These are phyloP conservation scores for Luffa aegyptiaca DNA, from an alignment of 306 rosid genomes.

Conservation along the genomic window DNA sequence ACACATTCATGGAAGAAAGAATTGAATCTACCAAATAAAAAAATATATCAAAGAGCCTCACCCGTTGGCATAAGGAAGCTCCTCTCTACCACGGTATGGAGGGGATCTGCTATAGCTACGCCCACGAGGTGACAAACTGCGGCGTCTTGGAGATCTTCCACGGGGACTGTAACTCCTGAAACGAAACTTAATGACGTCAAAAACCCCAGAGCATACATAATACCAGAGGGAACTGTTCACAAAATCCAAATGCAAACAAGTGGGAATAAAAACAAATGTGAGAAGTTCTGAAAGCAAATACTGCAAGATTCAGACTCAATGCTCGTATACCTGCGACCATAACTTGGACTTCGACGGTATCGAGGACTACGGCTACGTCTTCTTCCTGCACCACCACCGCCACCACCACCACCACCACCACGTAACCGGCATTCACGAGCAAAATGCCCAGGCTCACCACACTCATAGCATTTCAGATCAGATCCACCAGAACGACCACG, in stretches of 20 bases:
- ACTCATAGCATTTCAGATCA: conserved; percentile 94
- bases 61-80: conserved; percentile 87
- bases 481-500: conserved; percentile 92
- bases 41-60: conserved; percentile 19
- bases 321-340: conserved; percentile 70
- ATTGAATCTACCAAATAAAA: background rate
- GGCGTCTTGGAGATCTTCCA: conserved; percentile 86
- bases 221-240: background rate
- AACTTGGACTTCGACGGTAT: conserved; percentile 93
- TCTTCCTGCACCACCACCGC: conserved; percentile 86
- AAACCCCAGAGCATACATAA: background rate
- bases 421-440: conserved; percentile 94
- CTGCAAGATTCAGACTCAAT: background rate
- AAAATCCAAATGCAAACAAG: background rate
- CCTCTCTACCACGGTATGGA: conserved; percentile 82
- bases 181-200: conserved; percentile 12
- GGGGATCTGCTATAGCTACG: conserved; percentile 92
- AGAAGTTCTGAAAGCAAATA: background rate
- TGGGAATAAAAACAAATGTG: background rate
- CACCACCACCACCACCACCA: conserved; percentile 76
- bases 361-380: conserved; percentile 94
- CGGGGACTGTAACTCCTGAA: conserved; percentile 90
- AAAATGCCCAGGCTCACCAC: conserved; percentile 99
- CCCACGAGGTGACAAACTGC: conserved; percentile 86
- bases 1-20: background rate